phyloP scores from a whole-genome alignment of 2,329 filamentous ascomycete species.

The Diaporthe caulivora region DNA sequence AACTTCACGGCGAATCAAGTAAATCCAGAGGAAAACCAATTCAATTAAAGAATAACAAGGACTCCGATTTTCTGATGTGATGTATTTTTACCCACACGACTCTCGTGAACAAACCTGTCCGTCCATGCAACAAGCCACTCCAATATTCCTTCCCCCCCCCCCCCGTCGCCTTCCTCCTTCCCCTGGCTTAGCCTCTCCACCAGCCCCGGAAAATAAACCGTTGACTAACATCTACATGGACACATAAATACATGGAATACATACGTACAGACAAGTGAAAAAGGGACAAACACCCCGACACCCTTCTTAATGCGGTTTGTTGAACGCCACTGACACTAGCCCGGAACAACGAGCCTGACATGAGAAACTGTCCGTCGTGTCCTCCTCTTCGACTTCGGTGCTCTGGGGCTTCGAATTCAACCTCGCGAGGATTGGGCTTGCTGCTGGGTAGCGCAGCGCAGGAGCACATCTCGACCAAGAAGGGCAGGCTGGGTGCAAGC shows the following conservation, averaged over 20 bases:
- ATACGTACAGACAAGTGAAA: conserved; percentile 6
- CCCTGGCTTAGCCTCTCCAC: background rate
- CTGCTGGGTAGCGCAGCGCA: background rate
- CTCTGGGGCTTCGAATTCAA: background rate
- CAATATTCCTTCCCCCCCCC: background rate
- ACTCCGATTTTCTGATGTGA: conserved; percentile 23
- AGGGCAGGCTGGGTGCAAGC: background rate
- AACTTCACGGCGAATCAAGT: background rate
- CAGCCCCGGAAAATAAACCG: background rate
- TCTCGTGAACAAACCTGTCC: background rate
- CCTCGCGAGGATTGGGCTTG: too few relatives aligned
- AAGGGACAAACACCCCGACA: background rate
- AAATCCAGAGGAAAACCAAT: background rate
- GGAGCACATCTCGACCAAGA: background rate
- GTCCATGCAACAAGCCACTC: conserved; percentile 9
- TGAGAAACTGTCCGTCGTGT: background rate
- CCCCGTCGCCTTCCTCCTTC: background rate
- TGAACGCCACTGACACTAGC: too few relatives aligned
- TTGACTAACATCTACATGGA: conserved; percentile 23
- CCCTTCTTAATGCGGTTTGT: background rate
- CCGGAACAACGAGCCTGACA: background rate
- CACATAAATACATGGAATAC: conserved; percentile 24
- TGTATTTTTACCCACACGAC: conserved; percentile 16
- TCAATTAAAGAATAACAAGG: background rate
- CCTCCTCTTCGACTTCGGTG: background rate